These are phyloP conservation scores for Pneumocystis murina DNA, from an alignment of 1,139 yeast species.

Conservation along the genomic window DNA sequence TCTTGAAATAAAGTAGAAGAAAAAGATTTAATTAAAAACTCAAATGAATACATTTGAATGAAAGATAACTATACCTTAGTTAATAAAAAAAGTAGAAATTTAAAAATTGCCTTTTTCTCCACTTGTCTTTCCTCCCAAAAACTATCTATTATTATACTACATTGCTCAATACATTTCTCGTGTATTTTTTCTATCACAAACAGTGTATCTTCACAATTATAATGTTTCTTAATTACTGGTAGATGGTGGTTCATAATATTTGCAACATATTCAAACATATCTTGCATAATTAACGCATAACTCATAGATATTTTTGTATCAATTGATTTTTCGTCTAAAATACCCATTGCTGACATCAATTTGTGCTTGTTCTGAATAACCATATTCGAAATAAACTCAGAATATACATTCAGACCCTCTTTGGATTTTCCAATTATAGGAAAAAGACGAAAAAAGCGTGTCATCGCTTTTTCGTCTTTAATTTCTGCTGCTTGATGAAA, in stretches of 20 bases:
- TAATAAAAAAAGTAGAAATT: neutral
- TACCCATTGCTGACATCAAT: constrained; percentile 2
- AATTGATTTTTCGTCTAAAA: no score
- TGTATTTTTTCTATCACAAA: constrained; percentile 61
- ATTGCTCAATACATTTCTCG: constrained; percentile 78
- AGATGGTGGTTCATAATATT: constrained; percentile 77
- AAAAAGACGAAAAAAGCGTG: constrained; percentile 68
- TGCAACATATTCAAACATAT: constrained; percentile 72
- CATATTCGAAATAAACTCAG: constrained; percentile 71
- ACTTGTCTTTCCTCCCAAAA: constrained; percentile 61
- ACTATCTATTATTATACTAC: constrained; percentile 75
- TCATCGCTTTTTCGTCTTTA: constrained; percentile 53
- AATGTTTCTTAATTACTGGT: constrained; percentile 55
- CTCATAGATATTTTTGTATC: neutral
- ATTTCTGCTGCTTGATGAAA: constrained; percentile 56
- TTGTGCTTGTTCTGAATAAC: constrained; percentile 46
- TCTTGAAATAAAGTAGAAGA: constrained; percentile 32
- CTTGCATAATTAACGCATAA: constrained; percentile 30
- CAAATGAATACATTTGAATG: constrained; percentile 32
- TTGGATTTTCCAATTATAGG: constrained; percentile 67
- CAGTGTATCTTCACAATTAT: constrained; percentile 51
- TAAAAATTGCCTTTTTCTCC: constrained; percentile 23
- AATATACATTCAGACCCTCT: constrained; percentile 64
- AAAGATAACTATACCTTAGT: neutral
- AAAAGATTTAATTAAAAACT: constrained; percentile 32